Conservation (phyloP, 257 asterid species). For the Solanum chmielewskii region DNA sequence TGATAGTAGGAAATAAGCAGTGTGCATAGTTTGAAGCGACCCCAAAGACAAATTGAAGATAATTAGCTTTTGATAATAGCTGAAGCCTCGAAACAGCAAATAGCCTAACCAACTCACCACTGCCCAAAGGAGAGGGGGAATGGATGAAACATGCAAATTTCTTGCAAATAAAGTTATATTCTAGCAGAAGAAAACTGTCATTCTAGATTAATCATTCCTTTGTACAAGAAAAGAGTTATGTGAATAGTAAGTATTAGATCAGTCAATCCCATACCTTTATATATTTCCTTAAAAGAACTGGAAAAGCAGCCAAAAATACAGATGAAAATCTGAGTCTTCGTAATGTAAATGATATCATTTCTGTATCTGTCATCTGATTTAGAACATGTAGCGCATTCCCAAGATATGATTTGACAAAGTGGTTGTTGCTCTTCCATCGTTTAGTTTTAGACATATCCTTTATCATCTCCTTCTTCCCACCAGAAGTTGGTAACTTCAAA, state of each 20-base stretch:
- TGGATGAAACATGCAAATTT: background rate
- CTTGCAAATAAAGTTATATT: background rate
- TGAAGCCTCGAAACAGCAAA: background rate
- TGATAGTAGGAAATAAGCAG: background rate
- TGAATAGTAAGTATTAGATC: background rate
- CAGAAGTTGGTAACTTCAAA: slow-evolving; percentile 52
- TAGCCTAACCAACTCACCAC: background rate
- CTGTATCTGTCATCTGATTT: slow-evolving; percentile 88
- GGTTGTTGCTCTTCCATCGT: slow-evolving; percentile 69
- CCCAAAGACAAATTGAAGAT: background rate
- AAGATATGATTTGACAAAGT: slow-evolving; percentile 92
- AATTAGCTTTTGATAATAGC: background rate
- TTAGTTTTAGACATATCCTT: slow-evolving; percentile 42
- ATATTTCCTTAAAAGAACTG: slow-evolving; percentile 79
- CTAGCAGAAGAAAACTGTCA: background rate
- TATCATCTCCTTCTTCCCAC: slow-evolving; percentile 60
- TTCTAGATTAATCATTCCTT: background rate
- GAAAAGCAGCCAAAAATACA: slow-evolving; percentile 74
- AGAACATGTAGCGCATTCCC: slow-evolving; percentile 79
- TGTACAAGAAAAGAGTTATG: background rate
- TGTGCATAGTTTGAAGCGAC: background rate
- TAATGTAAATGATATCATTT: slow-evolving; percentile 77
- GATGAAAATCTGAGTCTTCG: slow-evolving; percentile 58
- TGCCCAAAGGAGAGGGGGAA: background rate
- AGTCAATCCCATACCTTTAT: slow-evolving; percentile 40